Evolutionary conservation across 768 basidiomycete species (phyloP), one percentile per base, ranked within the genome.

Genomic region (Imleria badia): DNA sequence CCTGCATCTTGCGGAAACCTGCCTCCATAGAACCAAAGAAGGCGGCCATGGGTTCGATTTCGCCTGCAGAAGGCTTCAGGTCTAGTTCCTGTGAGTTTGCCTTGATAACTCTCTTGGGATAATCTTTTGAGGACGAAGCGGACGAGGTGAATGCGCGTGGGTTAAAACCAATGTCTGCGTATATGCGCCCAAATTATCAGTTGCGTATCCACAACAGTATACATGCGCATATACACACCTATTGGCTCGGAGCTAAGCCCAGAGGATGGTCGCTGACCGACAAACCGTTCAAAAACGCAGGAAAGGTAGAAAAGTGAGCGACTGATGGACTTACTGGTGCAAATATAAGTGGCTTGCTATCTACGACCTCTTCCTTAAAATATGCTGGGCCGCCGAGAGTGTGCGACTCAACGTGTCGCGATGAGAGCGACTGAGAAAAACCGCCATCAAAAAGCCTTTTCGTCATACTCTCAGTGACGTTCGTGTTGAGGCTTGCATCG

Each of bases 161-260:
- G 11, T 38, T 48, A 12, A 33, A 17, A 38, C 39, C 39, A 10
- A 39, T 31, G n/a, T 70, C 59, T 62, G 55, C 36, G 9, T 51
- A 54, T 59, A 60, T 60, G 55, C 51, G 48, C 23, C 33, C 44
- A 45, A 42, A 54, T 38, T 14, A 44, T 45, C 42, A 36, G 26
- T 15, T 10, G 19, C 11, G 15, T 8, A 29, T 44, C 3, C 17
- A 30, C n/a, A 15, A 45, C 40, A 11, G 15, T 9, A 33, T 41
- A 4, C 17, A 30, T 22, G 45, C 55, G 62, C 58, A 64, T 65
- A 68, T 49, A 65, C 61, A 5, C 54, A 72, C 69, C 69, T 26
- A 46, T 41, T 45, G 51, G 44, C 10, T 62, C 60, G 8, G 58
- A 55, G 17, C 46, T 52, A 15, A 48, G 35, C 13, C 44, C 48